phyloP scores from a whole-genome alignment of 2,329 filamentous ascomycete genomes.

The Pseudogymnoascus sp. region DNA sequence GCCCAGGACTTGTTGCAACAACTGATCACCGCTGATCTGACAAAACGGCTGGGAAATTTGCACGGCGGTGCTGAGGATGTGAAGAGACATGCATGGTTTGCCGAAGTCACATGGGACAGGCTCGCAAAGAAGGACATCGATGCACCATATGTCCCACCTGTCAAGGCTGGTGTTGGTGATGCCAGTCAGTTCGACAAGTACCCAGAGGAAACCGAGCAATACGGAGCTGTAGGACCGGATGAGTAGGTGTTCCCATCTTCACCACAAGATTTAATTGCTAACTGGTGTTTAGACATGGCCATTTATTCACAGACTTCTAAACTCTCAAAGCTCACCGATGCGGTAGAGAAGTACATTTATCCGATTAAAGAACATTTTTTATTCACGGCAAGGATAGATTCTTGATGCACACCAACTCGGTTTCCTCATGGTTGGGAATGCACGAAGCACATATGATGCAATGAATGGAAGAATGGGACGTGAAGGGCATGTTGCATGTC shows the following conservation, averaged over 20 bases:
- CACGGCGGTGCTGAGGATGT: constrained; percentile 87
- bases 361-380: constrained; percentile 10
- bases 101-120: constrained; percentile 96
- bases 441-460: background rate
- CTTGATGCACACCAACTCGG: background rate
- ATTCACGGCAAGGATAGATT: background rate
- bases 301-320: constrained; percentile 12
- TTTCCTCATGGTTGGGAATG: background rate
- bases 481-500: background rate
- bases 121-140: constrained; percentile 94
- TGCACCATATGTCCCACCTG: constrained; percentile 92
- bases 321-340: background rate
- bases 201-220: constrained; percentile 91
- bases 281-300: background rate
- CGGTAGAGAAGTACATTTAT: background rate
- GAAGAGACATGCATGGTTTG: constrained; percentile 93
- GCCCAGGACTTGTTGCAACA: constrained; percentile 88
- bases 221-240: constrained; percentile 72
- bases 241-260: constrained; percentile 59
- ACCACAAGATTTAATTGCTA: background rate
- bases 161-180: constrained; percentile 88
- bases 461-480: background rate
- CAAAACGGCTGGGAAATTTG: constrained; percentile 89
- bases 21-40: constrained; percentile 89
- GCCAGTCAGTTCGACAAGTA: constrained; percentile 98